Base-by-base conservation (phyloP, 1,284 basidiomycete genomes). In the Rhodotorula sp. region DNA sequence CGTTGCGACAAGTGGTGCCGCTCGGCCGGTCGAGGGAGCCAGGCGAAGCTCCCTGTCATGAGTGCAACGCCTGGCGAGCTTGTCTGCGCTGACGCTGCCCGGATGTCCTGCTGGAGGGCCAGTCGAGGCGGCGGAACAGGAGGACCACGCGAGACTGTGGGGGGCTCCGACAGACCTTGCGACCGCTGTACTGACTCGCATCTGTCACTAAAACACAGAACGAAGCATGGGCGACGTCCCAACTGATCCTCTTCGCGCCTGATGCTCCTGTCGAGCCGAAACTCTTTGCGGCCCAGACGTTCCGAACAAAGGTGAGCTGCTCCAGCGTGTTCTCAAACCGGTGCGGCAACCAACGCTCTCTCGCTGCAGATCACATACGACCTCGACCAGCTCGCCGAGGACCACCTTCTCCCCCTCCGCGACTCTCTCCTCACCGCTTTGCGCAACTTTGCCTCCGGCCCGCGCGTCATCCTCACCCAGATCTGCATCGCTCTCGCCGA, bases 161-260 rank as follows among this genome's bases (percentile, higher is more conserved):
- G 5, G 34, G 34, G 34, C 3, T 34, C 34, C 34, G 34, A 34
- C 34, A 34, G 5, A 34, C 34, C 34, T 34, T 34, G 34, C 34
- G 34, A 34, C 5, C 34, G 34, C 34, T 34, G 34, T 34, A 34
- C 34, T 34, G 34, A 34, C 34, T 34, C n/a, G n/a, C n/a, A n/a
- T n/a, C n/a, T n/a, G n/a, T n/a, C n/a, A n/a, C n/a, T n/a, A n/a
- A n/a, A n/a, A n/a, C n/a, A n/a, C n/a, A n/a, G n/a, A n/a, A n/a
- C 80, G 92, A 97, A 82, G 96, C 97, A 78, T 99, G 97, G 97
- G 86, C 90, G 77, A 93, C 91, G 61, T 96, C 93, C 82, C 96
- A 97, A 84, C 85, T 90, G 78, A 87, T 99, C 71, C 87, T 99
- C 67, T 87, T 90, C 68, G 88, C 90, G 5, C 87, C 88, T 60